Base-by-base conservation (phyloP, 257 asterid genomes). In the Petunia secreta region DNA sequence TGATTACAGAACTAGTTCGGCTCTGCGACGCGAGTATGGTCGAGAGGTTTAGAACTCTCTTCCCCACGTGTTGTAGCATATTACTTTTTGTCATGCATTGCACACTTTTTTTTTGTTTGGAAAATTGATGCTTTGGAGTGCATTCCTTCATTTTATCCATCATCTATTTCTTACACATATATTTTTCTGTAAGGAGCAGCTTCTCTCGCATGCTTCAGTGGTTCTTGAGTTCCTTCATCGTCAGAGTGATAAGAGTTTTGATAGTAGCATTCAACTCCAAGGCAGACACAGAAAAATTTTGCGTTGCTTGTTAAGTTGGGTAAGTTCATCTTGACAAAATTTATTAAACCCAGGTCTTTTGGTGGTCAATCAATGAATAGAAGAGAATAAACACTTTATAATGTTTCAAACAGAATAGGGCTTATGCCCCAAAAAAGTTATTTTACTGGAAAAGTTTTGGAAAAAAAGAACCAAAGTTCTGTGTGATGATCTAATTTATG, bases 231-330 rank as follows among this genome's bases (percentile, higher is more conserved):
- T 94, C 88, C 90, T 94, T 62, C 87, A 86, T 80, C 93, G 87
- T 87, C 98, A 94, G 81, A 84, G 87, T 15, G 85, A 89, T 79
- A 91, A 87, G 86, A 89, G 84, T 41, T 81, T 80, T 82, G 85
- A 81, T 73, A 77, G 75, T 86, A 89, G 81, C 66, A 63, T 77
- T 86, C 96, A 85, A 82, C 79, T 85, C 58, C 89, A 90, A 77
- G 92, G 89, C 62, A 89, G 88, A 80, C 88, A 85, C 85, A 90
- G 89, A 75, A 93, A 93, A 89, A 87, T 91, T 83, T 80, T 94
- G 84, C 97, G 98, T 16, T 94, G 98, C 91, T 86, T 94, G 88
- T 83, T 92, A 77, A 94, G 98, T 86, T 94, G 98, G 98, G 98
- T 94, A 83, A 91, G 97, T 75, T 77, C 3, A 69, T 75, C 80